These are phyloP conservation scores for Fusarium subglutinans DNA, from an alignment of 2,329 filamentous ascomycete species.

Conservation along the genomic window DNA sequence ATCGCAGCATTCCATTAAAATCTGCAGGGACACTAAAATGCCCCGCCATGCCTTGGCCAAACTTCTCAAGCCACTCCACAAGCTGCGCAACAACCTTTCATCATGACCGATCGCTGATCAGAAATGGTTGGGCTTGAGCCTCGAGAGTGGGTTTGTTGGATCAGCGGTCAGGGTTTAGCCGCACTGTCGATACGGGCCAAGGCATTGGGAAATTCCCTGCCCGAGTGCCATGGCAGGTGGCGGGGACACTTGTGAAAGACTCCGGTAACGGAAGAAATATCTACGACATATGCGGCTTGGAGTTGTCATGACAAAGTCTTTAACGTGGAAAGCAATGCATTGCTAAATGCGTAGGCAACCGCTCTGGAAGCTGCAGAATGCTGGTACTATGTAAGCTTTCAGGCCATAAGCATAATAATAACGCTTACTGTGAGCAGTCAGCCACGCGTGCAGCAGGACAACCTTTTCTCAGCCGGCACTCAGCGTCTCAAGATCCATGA, in stretches of 20 bases:
- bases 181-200: slow-evolving; percentile 9
- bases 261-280: slow-evolving; percentile 10
- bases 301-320: slow-evolving; percentile 31
- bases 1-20: slow-evolving; percentile 26
- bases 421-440: slow-evolving; percentile 3
- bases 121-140: slow-evolving; percentile 29
- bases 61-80: slow-evolving; percentile 40
- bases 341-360: background rate
- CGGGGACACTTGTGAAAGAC: slow-evolving; percentile 1
- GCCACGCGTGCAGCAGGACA: background rate
- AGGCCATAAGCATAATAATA: background rate
- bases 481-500: slow-evolving; percentile 8
- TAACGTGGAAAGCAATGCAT: background rate
- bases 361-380: slow-evolving; percentile 14
- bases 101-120: slow-evolving; percentile 33
- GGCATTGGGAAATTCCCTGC: background rate
- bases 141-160: slow-evolving; percentile 34
- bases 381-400: background rate
- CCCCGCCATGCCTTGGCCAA: slow-evolving; percentile 39
- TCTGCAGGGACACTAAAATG: slow-evolving; percentile 41
- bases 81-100: slow-evolving; percentile 36
- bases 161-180: slow-evolving; percentile 41
- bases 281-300: background rate
- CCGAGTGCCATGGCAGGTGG: slow-evolving; percentile 5
- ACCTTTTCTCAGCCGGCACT: slow-evolving; percentile 5